Conservation (phyloP, 208 protist species). For the Porcisia hertigi region DNA sequence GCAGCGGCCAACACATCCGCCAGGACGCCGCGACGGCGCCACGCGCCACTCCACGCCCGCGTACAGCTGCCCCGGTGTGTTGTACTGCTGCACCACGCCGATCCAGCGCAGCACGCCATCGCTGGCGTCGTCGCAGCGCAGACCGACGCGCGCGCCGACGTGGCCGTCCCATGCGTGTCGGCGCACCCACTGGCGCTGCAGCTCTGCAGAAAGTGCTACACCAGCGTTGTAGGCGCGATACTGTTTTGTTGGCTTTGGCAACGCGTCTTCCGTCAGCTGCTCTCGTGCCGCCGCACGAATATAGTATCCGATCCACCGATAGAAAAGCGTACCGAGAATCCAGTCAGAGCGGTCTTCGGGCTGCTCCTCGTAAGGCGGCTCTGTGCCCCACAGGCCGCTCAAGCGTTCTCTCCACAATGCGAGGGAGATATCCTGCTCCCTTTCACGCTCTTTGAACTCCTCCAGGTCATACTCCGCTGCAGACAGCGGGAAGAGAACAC, state of each 20-base stretch:
- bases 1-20: not conserved
- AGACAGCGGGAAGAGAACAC: conserved; percentile 1
- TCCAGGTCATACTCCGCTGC: conserved; percentile 13
- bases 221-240: conserved; percentile 32
- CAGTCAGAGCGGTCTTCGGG: conserved; percentile 29
- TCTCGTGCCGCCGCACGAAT: not conserved
- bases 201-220: conserved; percentile 14
- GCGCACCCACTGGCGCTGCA: conserved; percentile 31
- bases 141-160: conserved; percentile 28
- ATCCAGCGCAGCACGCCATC: conserved; percentile 53
- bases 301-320: not conserved
- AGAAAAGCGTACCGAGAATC: conserved; percentile 26
- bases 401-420: conserved; percentile 20
- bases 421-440: conserved; percentile 11
- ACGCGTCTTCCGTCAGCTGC: not conserved
- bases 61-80: conserved; percentile 34
- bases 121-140: conserved; percentile 24
- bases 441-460: conserved; percentile 9
- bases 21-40: conserved; percentile 23
- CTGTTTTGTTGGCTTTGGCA: not conserved
- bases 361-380: conserved; percentile 29
- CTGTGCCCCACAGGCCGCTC: conserved; percentile 28
- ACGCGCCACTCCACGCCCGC: conserved; percentile 60
- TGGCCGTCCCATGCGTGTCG: conserved; percentile 46
- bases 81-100: conserved; percentile 47